Percentiles rank a stretch among this genome's conserved stretches.
These are phyloP conservation scores for Hemileia vastatrix DNA, from an alignment of 1,284 basidiomycete genomes.

Conservation along the genomic window DNA sequence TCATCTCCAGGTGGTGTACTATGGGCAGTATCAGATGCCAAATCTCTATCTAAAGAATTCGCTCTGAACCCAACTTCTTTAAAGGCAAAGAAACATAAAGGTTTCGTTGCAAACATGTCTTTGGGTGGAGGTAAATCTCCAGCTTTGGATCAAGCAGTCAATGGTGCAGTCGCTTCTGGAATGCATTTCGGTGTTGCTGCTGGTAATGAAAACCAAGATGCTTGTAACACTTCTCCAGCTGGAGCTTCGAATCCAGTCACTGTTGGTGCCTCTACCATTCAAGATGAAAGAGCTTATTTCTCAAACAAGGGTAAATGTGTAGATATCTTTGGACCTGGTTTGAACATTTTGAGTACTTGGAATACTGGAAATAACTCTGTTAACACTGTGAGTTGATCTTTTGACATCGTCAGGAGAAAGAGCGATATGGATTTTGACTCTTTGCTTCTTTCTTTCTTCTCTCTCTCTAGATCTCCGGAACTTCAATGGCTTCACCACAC, in stretches of 20 bases:
- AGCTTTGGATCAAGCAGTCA: conserved; percentile 73
- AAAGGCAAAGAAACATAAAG: conserved; percentile 64
- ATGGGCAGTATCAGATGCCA: conserved; percentile 65
- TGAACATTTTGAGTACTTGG: conserved; percentile 48
- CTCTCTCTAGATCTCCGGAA: conserved; percentile 40
- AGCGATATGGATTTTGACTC: neutral
- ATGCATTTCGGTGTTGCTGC: conserved; percentile 92
- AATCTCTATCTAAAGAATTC: conserved; percentile 50
- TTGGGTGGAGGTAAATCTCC: conserved; percentile 87
- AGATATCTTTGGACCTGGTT: conserved; percentile 58
- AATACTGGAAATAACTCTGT: conserved; percentile 49
- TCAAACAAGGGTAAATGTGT: conserved; percentile 44
- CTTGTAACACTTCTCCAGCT: conserved; percentile 49
- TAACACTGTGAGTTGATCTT: conserved; percentile 51
- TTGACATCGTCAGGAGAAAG: neutral
- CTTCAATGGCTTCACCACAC: conserved; percentile 55
- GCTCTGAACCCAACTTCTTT: too few species aligned
- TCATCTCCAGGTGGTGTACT: conserved; percentile 37
- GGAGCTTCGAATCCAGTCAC: conserved; percentile 43
- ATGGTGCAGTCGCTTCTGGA: conserved; percentile 76
- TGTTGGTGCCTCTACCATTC: too few species aligned
- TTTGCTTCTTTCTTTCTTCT: neutral
- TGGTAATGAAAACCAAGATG: conserved; percentile 56
- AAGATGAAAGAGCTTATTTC: conserved; percentile 43
- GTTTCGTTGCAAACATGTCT: conserved; percentile 95